These are phyloP conservation scores for Penicillium brasilianum DNA, from an alignment of 2,329 filamentous ascomycete species.

Conservation along the genomic window DNA sequence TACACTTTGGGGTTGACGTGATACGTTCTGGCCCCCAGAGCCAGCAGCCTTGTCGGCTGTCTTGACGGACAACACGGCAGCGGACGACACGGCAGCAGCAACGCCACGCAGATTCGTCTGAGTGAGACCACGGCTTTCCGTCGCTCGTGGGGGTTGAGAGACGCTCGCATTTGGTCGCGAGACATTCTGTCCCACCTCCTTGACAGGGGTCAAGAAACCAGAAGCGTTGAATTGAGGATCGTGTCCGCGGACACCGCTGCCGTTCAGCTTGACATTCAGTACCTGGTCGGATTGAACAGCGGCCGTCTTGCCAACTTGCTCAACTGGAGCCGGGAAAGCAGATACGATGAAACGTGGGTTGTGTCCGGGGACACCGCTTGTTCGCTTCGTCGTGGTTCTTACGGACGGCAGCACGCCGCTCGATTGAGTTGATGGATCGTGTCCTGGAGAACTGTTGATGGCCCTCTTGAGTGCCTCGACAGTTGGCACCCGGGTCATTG, in stretches of 20 bases:
- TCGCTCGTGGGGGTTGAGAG: neutral
- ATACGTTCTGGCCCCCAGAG: neutral
- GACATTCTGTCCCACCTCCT: neutral
- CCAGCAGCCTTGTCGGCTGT: conserved; percentile 1
- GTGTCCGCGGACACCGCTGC: conserved; percentile 9
- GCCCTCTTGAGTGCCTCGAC: conserved; percentile 13
- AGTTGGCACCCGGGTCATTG: conserved; percentile 9
- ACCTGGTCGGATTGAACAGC: neutral
- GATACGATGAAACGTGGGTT: neutral
- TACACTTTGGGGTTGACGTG: neutral
- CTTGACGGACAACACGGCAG: neutral
- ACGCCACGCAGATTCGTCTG: neutral
- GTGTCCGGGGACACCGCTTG: conserved; percentile 6
- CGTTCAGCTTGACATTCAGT: neutral
- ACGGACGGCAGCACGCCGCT: conserved; percentile 9
- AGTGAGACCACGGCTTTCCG: neutral
- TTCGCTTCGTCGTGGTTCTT: conserved; percentile 3
- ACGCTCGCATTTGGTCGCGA: neutral
- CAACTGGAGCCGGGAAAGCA: neutral
- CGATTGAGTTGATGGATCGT: conserved; percentile 16
- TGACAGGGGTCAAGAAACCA: neutral
- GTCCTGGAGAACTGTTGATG: conserved; percentile 8
- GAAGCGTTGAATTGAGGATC: conserved; percentile 1
- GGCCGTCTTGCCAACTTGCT: neutral
- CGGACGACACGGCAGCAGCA: neutral